Percentiles rank a stretch among this genome's conserved stretches.
Evolutionary conservation across 495 filamentous ascomycete genomes (phyloP).

Genomic region (Trichoderma gamsii): DNA sequence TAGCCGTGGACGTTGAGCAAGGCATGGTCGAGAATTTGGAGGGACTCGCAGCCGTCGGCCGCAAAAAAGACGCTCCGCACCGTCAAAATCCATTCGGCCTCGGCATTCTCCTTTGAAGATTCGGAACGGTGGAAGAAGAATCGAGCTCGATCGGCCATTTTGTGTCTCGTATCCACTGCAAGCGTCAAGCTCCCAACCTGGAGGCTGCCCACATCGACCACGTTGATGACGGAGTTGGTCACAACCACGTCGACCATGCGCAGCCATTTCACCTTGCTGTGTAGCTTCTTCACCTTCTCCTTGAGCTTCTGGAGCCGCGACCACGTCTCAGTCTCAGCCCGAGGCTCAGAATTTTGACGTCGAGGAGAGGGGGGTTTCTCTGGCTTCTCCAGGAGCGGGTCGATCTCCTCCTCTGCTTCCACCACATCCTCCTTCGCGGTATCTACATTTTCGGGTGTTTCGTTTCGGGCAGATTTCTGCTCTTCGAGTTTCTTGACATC

Average conservation of each 20-base stretch:
- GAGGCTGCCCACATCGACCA: constrained; percentile 74
- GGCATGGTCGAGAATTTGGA: constrained; percentile 85
- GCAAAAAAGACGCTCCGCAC: constrained; percentile 82
- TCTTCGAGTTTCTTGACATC: constrained; percentile 61
- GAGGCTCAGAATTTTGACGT: constrained; percentile 23
- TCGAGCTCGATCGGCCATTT: constrained; percentile 84
- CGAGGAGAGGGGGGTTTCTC: neutral
- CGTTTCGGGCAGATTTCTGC: constrained; percentile 28
- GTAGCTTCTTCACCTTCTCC: constrained; percentile 76
- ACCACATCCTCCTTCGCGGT: constrained; percentile 22
- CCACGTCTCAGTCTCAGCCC: constrained; percentile 78
- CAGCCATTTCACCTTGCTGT: constrained; percentile 83
- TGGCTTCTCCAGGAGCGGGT: constrained; percentile 20
- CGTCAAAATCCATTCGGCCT: constrained; percentile 91
- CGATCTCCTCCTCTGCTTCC: constrained; percentile 19
- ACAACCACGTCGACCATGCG: constrained; percentile 86
- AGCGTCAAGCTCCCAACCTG: constrained; percentile 80
- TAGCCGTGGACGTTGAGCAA: constrained; percentile 87
- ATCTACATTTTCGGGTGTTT: constrained; percentile 21
- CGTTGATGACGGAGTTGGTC: constrained; percentile 64
- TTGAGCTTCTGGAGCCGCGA: constrained; percentile 66
- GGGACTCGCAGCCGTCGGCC: constrained; percentile 72
- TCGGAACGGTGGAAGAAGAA: constrained; percentile 64
- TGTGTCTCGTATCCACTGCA: constrained; percentile 81
- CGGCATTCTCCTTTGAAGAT: constrained; percentile 59